Conservation (phyloP, 1,284 basidiomycete genomes). For the Moesziomyces antarcticus region DNA sequence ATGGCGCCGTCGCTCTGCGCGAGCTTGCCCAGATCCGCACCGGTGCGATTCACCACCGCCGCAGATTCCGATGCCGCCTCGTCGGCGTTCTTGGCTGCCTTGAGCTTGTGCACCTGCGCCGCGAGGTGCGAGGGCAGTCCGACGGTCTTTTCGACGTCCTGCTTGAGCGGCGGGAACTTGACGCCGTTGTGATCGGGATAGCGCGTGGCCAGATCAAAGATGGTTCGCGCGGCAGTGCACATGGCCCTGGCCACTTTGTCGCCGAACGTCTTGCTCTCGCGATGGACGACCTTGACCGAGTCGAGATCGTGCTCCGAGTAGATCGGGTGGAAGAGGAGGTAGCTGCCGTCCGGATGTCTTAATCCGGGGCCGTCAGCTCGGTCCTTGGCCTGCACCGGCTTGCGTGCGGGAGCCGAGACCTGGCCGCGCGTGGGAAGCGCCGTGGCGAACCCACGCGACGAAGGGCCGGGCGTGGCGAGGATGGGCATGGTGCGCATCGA, state of each 20-base stretch:
- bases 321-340: slow-evolving; percentile 52
- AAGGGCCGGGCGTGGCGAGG: no score
- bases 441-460: no score
- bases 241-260: slow-evolving; percentile 77
- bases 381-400: slow-evolving; percentile 32
- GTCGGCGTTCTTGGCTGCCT: background rate
- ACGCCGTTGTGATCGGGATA: slow-evolving; percentile 50
- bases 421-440: no score
- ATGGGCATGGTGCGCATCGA: no score
- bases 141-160: slow-evolving; percentile 36
- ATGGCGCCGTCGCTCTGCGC: slow-evolving; percentile 22
- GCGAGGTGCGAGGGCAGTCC: slow-evolving; percentile 31
- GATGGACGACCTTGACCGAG: slow-evolving; percentile 81
- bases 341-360: slow-evolving; percentile 38
- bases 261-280: slow-evolving; percentile 75
- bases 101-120: slow-evolving; percentile 26
- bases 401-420: slow-evolving; percentile 2
- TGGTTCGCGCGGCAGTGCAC: slow-evolving; percentile 27
- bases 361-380: slow-evolving; percentile 11
- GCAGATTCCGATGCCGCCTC: background rate
- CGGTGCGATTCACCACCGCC: slow-evolving; percentile 23
- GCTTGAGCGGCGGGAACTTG: slow-evolving; percentile 47
- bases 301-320: slow-evolving; percentile 74
- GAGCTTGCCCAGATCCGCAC: slow-evolving; percentile 11
- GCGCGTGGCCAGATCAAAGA: slow-evolving; percentile 58